These are phyloP conservation scores for Rutstroemia sp. DNA, from an alignment of 2,329 filamentous ascomycete species.

Conservation along the genomic window DNA sequence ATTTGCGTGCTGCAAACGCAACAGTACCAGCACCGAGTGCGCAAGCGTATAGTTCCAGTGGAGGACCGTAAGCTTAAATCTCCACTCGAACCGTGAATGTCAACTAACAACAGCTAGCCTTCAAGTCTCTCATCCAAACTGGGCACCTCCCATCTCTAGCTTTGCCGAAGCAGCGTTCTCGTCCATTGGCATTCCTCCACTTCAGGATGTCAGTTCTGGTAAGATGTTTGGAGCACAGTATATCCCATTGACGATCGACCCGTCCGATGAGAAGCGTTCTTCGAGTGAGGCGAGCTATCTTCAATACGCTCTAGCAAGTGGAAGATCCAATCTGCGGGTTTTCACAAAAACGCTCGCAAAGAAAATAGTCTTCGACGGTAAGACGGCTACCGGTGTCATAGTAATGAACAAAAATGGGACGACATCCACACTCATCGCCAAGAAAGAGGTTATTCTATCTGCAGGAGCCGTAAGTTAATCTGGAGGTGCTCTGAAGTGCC, in stretches of 20 bases:
- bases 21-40: not conserved
- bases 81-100: not conserved
- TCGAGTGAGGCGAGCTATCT: slow-evolving; percentile 5
- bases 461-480: not conserved
- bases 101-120: not conserved
- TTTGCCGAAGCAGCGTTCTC: slow-evolving; percentile 2
- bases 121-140: slow-evolving; percentile 3
- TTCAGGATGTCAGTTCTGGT: not conserved
- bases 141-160: not conserved
- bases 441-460: slow-evolving; percentile 1
- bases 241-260: not conserved
- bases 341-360: not conserved
- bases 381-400: not conserved
- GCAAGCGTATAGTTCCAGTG: not conserved
- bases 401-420: not conserved
- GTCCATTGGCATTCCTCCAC: not conserved
- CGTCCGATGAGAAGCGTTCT: not conserved
- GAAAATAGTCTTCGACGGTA: not conserved
- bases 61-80: not conserved
- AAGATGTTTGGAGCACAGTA: not conserved
- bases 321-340: not conserved
- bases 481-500: no score
- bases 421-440: not conserved
- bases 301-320: not conserved
- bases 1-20: not conserved